Evolutionary conservation across 805 yeast genomes (phyloP), one percentile per base, ranked within the genome.

Genomic region (Candida stauntonica): DNA sequence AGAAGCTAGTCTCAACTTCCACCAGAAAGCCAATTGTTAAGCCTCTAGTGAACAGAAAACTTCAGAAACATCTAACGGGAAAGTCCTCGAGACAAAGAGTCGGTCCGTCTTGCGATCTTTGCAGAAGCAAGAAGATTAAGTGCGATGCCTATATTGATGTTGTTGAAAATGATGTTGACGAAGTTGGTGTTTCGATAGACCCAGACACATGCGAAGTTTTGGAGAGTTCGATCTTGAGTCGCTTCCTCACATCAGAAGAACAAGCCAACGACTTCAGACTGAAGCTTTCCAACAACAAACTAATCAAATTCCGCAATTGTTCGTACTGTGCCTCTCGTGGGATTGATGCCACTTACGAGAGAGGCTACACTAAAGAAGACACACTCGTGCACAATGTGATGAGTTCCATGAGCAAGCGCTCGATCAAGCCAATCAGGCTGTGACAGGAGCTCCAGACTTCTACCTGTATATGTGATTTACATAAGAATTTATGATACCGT

Each of bases 51-150:
- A 16, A 14, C 17, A 39, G 39, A 31, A 17, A 14, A 17, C 20
- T 41, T 3, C 38, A 41, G 13, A 26, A 15, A n/a, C 50, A 46
- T n/a, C 20, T 41, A 2, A 46, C 50, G 3, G 50, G 50, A 3
- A 47, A 38, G 31, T 46, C 54, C 26, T 54, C 60, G 38, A 54
- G 87, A 49, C 89, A 82, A 60, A 63, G 91, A 42, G 65, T 75
- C 15, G 88, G 91, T 0, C 88, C 88, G 3, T 76, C 84, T 29
- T 82, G 91, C 58, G 88, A 82, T 55, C 63, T 73, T 33, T 82
- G 91, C 57, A 66, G 88, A 38, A 53, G 73, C 13, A 69, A 86
- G 41, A 82, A 82, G 55, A 81, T 81, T 41, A 82, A 79, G 59
- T 82, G 91, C 61, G 79, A 81, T 57, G 86, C 89, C 2, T 78